Percentiles rank a stretch among this genome's conserved stretches.
Conservation (phyloP, 2,329 filamentous ascomycete species). For the Pyrenophora graminea region DNA sequence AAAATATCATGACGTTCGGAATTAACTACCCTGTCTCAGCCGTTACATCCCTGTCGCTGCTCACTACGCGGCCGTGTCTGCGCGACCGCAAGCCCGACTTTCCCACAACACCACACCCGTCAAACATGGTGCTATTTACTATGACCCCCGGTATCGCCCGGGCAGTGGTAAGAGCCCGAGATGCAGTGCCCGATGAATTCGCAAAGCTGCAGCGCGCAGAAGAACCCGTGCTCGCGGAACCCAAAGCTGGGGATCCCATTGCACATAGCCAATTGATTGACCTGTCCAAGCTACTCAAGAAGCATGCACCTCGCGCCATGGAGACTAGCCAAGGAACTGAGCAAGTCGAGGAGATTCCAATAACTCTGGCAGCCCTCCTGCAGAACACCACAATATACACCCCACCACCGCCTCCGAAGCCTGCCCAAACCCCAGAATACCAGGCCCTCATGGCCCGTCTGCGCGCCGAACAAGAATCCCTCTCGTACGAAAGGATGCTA, state of each 20-base stretch:
- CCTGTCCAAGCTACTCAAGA: slow-evolving; percentile 60
- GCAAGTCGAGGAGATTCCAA: background rate
- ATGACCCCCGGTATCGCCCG: slow-evolving; percentile 72
- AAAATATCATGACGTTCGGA: slow-evolving; percentile 16
- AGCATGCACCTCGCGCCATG: slow-evolving; percentile 14
- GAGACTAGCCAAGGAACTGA: background rate
- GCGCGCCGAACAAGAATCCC: slow-evolving; percentile 78
- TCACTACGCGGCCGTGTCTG: background rate
- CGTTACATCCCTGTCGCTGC: slow-evolving; percentile 10
- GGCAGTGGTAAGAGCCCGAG: slow-evolving; percentile 54
- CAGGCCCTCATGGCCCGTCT: slow-evolving; percentile 85
- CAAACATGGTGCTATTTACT: slow-evolving; percentile 74
- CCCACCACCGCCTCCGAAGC: slow-evolving; percentile 77
- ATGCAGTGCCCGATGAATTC: slow-evolving; percentile 24
- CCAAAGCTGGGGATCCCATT: slow-evolving; percentile 67
- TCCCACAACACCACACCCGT: slow-evolving; percentile 4
- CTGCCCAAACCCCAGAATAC: slow-evolving; percentile 72
- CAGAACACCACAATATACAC: slow-evolving; percentile 72
- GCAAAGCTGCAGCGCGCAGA: slow-evolving; percentile 30
- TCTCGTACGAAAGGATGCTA: slow-evolving; percentile 80
- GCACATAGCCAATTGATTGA: slow-evolving; percentile 71
- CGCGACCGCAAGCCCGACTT: background rate
- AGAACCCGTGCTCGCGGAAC: slow-evolving; percentile 58
- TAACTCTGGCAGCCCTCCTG: slow-evolving; percentile 70
- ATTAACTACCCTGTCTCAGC: slow-evolving; percentile 5